phyloP scores from a whole-genome alignment of 2,329 filamentous ascomycete genomes.

The Aaosphaeria pasadenensis region DNA sequence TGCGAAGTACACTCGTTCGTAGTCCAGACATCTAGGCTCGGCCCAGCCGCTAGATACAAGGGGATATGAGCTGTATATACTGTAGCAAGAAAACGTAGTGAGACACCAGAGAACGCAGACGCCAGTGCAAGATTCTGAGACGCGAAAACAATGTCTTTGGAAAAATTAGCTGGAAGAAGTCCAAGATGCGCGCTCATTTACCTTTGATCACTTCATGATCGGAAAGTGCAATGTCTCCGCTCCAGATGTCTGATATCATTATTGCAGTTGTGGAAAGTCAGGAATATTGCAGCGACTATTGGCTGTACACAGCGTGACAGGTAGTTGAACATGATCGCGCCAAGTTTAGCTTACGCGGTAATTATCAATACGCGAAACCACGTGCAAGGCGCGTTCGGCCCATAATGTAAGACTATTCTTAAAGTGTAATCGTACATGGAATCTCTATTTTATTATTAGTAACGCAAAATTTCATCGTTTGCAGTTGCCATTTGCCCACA shows the following conservation, averaged over 20 bases:
- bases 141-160: constrained; percentile 17
- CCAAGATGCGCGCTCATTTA: constrained; percentile 2
- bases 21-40: constrained; percentile 39
- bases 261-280: no score
- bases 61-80: constrained; percentile 42
- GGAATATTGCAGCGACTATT: no score
- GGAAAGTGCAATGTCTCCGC: constrained; percentile 29
- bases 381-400: no score
- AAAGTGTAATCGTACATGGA: no score
- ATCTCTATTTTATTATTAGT: no score
- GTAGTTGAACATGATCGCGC: no score
- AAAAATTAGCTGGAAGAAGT: neutral
- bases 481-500: no score
- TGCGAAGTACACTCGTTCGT: constrained; percentile 26
- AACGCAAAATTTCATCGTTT: no score
- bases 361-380: no score
- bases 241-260: constrained; percentile 33
- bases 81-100: constrained; percentile 36
- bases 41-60: constrained; percentile 37
- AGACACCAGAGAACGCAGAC: constrained; percentile 10
- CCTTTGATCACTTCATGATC: constrained; percentile 21
- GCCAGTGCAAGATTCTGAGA: constrained; percentile 15
- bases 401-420: no score
- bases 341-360: no score
- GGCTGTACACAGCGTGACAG: no score